Evolutionary conservation across 2,329 filamentous ascomycete genomes (phyloP), one percentile per base, ranked within the genome.

Genomic region (Aureobasidium sp.): DNA sequence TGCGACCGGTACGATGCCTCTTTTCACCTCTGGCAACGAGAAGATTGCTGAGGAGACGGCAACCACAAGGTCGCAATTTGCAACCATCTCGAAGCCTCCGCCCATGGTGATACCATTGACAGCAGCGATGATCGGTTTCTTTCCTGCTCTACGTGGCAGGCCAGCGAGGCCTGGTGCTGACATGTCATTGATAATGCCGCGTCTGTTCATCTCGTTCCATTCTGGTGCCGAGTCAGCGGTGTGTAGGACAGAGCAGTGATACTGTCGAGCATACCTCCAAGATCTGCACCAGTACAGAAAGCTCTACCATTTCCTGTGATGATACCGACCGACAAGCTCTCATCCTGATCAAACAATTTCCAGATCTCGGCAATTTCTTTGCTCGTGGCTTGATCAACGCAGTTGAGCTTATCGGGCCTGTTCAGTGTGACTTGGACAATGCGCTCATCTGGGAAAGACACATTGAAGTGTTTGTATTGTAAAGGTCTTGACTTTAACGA

Each of bases 51-150:
- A 76, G 0, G 80, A 78, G 0, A 79, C 78, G 1, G 82, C 82
- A 9, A 84, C 74, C 5, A 83, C 78, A 68, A 84, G 73, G 65
- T 83, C 81, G 80, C 80, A 83, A 55, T 81, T 81, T 60, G 83
- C 70, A 9, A 78, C 77, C 66, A 83, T 80, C 71, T 85, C 82
- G 65, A 83, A 84, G 0, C 82, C 83, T 5, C 82, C 83, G 0
- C 83, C 83, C 51, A 83, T 73, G 1, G 81, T 81, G 64, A 80
- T 77, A 0, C 83, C 83, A 70, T 85, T 85, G 3, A 84, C 81
- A 2, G 83, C 83, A 9, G 81, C 82, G 68, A 85, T 82, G 49
- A 85, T 76, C 1, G 83, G 83, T 71, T 85, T 85, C 74, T 83
- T 85, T 0, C 85, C 84, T 14, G 72, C 71, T 14, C 85, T 75